Evolutionary conservation across 2,329 filamentous ascomycete species (phyloP), one percentile per base, ranked within the genome.

Genomic region (Phialemoniopsis sp.): DNA sequence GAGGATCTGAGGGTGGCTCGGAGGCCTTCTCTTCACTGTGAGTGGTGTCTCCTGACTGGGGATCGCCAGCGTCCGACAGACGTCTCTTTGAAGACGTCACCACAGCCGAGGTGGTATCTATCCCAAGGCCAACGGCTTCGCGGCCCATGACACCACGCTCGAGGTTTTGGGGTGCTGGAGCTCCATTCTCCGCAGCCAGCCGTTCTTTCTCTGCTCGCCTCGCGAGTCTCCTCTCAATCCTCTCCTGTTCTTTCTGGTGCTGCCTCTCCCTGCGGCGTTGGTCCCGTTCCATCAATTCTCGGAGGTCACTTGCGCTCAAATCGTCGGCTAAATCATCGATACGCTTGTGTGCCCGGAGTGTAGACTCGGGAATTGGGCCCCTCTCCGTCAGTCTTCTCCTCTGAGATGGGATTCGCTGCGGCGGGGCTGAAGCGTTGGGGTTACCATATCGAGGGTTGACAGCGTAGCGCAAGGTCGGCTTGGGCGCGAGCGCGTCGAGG

Each of bases 211-310:
- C 86, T 38, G 81, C 82, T 46, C 78, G 73, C 37, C 78, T 73
- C 31, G 80, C 74, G 17, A 93, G 64, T 42, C 76, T 79, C 39
- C 75, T 74, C 48, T 85, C 80, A 17, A 82, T 63, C 46, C 75
- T 79, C 45, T 88, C 80, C 46, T 81, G 78, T 16, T 91, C 84
- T 29, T 73, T 73, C 41, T 76, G 70, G 38, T 75, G 78, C 62
- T 87, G 90, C 57, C 81, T 80, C 49, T 95, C 87, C 47, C 77
- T 80, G 41, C 93, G 78, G 52, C 90, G 79, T 48, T 83, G 76
- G 55, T 98, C 93, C 43, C 93, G 74, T 52, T 98, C 93, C 78
- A 98, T 85, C 21, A 97, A 71, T 56, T 95, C 87, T 42, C 91
- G 78, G 30, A 98, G 61, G 50, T 89, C 90, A 38, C 85, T 80